A percentile compares a stretch with the other conserved stretches of the same genome.
Evolutionary conservation across 164 flowering plant genomes (phyloP).

Genomic region (Euptelea pleiosperma): DNA sequence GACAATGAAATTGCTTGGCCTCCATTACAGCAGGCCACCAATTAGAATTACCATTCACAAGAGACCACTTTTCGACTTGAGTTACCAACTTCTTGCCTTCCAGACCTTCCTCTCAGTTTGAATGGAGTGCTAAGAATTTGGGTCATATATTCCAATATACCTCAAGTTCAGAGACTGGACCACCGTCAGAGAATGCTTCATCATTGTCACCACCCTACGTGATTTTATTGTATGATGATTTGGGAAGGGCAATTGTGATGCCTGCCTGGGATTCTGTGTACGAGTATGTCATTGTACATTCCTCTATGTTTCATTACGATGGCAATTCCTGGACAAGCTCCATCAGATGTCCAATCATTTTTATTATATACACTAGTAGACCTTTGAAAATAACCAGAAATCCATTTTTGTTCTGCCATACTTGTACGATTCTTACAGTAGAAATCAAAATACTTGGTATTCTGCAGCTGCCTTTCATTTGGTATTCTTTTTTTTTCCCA

Average conservation of each 20-base stretch:
- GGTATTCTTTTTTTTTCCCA: too few species aligned
- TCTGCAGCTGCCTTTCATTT: too few species aligned
- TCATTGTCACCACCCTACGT: not conserved
- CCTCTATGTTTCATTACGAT: too few species aligned
- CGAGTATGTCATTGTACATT: too few species aligned
- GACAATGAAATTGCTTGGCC: conserved; percentile 81
- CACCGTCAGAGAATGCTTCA: not conserved
- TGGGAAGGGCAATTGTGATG: not conserved
- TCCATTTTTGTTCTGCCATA: too few species aligned
- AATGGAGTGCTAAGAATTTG: not conserved
- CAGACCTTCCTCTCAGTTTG: not conserved
- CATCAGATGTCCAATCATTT: not conserved
- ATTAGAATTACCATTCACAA: conserved; percentile 15
- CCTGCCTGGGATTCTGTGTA: too few species aligned
- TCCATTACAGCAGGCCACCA: conserved; percentile 48
- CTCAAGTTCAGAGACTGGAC: not conserved
- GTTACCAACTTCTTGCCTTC: not conserved
- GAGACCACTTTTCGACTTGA: not conserved
- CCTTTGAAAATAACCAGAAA: too few species aligned
- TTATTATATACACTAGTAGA: not conserved
- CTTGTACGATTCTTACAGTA: too few species aligned
- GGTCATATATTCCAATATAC: not conserved
- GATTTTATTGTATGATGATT: not conserved
- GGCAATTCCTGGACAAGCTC: not conserved
- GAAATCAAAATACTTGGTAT: too few species aligned